Base-by-base conservation (phyloP, 1,139 yeast species). In the Yamadazyma taylorii region DNA sequence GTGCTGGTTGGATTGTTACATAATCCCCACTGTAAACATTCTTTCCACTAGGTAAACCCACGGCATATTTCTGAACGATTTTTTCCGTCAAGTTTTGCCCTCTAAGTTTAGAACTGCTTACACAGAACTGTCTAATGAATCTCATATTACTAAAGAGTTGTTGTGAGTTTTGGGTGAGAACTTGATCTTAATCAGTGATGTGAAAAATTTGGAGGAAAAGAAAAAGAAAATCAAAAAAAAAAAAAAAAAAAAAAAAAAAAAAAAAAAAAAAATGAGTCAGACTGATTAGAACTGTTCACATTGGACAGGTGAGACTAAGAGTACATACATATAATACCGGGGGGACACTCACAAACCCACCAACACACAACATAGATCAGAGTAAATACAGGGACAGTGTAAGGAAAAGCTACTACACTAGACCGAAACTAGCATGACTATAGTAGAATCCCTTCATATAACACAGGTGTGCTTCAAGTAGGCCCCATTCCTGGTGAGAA, bases 51-150 rank as follows among this genome's bases (percentile, higher is more conserved):
- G 88, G 76, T 34, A 87, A 61, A 3, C 92, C 95, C 17, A 89
- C 95, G 3, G 97, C 95, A 58, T 86, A 90, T 55, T 78, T 78
- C 59, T 92, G 98, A 8, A 89, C 97, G 45, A 94, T 88, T 64
- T 94, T 94, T 64, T 92, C 98, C 17, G 97, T 90, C 53, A 92
- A 65, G 54, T 88, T 90, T 62, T 90, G 97, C 27, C 81, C 81
- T 33, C 69, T 63, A 5, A 53, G 46, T 23, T 51, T 48, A 7
- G 38, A 36, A n/a, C 36, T 28, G 19, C 45, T 38, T 2, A 34
- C 32, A 3, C 48, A 38, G 32, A 53, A 51, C 13, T 31, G 27
- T 39, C 58, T 51, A 4, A 34, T 14, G 36, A 36, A 45, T 22
- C 32, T 33, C 29, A 37, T 28, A 37, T 28, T 16, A 6, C 12